Evolutionary conservation across 495 filamentous ascomycete genomes (phyloP), one percentile per base, ranked within the genome.

Genomic region (Lasiosphaeria miniovina): DNA sequence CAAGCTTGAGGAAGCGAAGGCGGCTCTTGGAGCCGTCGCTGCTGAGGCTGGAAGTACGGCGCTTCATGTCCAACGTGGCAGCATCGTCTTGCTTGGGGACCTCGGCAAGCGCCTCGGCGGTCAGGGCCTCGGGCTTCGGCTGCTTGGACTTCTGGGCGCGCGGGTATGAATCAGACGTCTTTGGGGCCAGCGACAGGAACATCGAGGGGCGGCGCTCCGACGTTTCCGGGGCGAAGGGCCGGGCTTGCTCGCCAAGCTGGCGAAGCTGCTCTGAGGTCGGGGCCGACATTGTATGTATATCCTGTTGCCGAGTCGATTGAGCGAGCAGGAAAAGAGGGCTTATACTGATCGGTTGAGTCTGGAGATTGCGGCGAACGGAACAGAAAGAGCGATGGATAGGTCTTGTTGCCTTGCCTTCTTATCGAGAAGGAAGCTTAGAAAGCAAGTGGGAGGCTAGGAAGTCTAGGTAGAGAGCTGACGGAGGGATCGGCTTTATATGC

Each of bases 181-280:
- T 67, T 24, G 78, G 78, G 14, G 73, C 76, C 31, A 81, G 69
- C 8, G 75, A 72, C 14, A 81, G 68, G 67, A 81, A 81, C 55
- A 61, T 69, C 4, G 62, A 65, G 14, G 71, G 74, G 9, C 72
- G 72, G 51, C 68, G 72, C 67, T 67, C 33, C 55, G 52, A 24
- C 12, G 40, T 34, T 8, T 15, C 46, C 10, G 65, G 55, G 10
- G 48, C 12, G 52, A 69, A 64, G 31, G 60, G 54, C 50, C 61
- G 59, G 40, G 56, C 61, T 49, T 66, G 58, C 61, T 68, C 62
- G 48, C 53, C 49, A 38, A 71, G 63, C 54, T 64, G 62, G 61
- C 55, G 62, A 41, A 69, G 15, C 49, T 66, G 15, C 24, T 58
- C 46, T 36, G 45, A 6, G 4, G 55, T 35, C 36, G 54, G 41